Evolutionary conservation across 148 eudicot species (phyloP).

Genomic region (Vaccinium corymbosum): DNA sequence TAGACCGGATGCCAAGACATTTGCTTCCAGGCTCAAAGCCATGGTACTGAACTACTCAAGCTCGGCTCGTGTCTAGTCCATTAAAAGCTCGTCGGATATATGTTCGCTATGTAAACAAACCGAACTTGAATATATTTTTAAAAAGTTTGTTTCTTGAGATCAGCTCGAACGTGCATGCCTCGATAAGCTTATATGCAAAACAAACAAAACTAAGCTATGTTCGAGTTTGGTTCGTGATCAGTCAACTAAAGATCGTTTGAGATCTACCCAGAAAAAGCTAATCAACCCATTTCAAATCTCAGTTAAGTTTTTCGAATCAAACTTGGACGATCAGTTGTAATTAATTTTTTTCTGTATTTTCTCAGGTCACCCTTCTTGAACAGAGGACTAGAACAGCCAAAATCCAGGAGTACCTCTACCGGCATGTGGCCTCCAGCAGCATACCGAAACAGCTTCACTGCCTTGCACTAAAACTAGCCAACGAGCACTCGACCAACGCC

Average conservation of each 20-base stretch:
- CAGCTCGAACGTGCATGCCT: not conserved
- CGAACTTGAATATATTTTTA: not conserved
- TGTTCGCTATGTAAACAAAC: not conserved
- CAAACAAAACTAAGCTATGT: not conserved
- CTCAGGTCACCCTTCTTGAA: conserved; percentile 62
- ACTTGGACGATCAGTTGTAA: not conserved
- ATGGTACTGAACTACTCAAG: conserved; percentile 41
- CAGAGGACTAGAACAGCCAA: conserved; percentile 87
- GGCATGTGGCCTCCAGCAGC: conserved; percentile 96
- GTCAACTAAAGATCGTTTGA: not conserved
- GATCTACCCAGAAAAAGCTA: not conserved
- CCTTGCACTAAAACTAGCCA: conserved; percentile 68
- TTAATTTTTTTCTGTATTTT: not conserved
- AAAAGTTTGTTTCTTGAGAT: not conserved
- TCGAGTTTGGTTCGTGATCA: not conserved
- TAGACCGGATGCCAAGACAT: conserved; percentile 66
- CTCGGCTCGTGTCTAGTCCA: not conserved
- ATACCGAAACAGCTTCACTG: conserved; percentile 87
- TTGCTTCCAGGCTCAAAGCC: conserved; percentile 72
- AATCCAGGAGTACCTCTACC: conserved; percentile 82
- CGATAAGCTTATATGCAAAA: not conserved
- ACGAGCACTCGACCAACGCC: conserved; percentile 77
- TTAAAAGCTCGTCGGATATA: not conserved
- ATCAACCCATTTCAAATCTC: not conserved
- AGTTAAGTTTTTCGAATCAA: not conserved